Evolutionary conservation across 73 alveolate species (phyloP).

Genomic region (Stentor roeselii): DNA sequence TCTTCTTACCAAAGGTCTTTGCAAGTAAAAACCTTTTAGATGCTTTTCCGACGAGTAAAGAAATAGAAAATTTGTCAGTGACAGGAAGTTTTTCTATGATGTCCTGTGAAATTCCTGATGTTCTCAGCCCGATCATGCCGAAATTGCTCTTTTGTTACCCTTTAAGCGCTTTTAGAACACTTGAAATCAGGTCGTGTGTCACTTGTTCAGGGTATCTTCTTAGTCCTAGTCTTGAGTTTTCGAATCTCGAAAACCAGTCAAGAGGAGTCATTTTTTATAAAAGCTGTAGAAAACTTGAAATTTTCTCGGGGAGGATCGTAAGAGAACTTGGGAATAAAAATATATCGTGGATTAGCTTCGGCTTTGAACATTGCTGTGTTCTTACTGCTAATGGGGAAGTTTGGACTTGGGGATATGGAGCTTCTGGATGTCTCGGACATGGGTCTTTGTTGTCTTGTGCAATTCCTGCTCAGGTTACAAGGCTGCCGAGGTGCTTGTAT

Average conservation of each 20-base stretch:
- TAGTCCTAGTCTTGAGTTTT: neutral
- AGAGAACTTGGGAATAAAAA: neutral
- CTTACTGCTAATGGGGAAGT: slow-evolving; percentile 50
- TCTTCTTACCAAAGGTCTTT: neutral
- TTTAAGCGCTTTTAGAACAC: neutral
- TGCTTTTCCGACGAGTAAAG: neutral
- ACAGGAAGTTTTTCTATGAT: neutral
- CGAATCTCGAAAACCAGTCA: neutral
- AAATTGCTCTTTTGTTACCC: neutral
- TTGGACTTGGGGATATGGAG: slow-evolving; percentile 76
- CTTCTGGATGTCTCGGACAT: slow-evolving; percentile 73
- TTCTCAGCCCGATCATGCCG: neutral
- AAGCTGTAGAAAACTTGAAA: neutral
- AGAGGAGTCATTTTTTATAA: neutral
- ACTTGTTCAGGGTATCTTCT: neutral
- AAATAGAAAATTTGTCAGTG: neutral
- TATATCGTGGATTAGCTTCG: slow-evolving; percentile 37
- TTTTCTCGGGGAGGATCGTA: slow-evolving; percentile 1
- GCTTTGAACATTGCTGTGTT: slow-evolving; percentile 57
- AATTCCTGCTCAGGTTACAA: slow-evolving; percentile 27
- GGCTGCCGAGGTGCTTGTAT: neutral
- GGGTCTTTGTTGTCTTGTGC: slow-evolving; percentile 42
- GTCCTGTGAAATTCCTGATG: neutral
- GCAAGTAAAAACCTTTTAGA: neutral
- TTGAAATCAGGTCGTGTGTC: neutral